Conservation (phyloP, 805 yeast species). For the Ascoidea asiatica region DNA sequence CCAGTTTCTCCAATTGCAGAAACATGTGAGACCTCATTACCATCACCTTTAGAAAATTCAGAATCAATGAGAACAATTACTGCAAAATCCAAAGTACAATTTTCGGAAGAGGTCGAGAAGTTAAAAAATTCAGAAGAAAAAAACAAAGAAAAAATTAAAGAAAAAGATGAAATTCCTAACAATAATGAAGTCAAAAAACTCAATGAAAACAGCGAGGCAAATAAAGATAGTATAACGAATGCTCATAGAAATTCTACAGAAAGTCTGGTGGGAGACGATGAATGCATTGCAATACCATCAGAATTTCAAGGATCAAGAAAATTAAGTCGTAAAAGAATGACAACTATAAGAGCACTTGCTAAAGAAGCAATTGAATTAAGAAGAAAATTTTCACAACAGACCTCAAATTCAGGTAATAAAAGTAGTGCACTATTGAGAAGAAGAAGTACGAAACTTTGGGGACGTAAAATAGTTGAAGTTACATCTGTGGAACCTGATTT, state of each 20-base stretch:
- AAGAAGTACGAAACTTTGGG: conserved; percentile 94
- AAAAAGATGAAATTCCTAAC: too few relatives aligned
- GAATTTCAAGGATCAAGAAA: conserved; percentile 17
- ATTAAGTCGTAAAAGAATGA: conserved; percentile 51
- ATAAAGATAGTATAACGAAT: neutral
- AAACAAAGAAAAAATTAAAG: neutral
- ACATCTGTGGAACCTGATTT: conserved; percentile 60
- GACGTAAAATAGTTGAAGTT: conserved; percentile 82
- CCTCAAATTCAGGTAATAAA: conserved; percentile 8
- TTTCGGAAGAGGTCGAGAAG: too few relatives aligned
- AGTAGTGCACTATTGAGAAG: conserved; percentile 38
- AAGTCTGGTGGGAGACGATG: conserved; percentile 17
- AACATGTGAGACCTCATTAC: neutral
- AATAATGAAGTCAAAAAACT: too few relatives aligned
- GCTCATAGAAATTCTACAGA: conserved; percentile 2
- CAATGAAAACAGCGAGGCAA: neutral
- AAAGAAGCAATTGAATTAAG: conserved; percentile 71
- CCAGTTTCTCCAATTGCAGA: conserved; percentile 9
- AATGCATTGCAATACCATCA: conserved; percentile 19
- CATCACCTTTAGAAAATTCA: neutral
- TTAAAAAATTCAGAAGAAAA: neutral
- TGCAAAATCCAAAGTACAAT: too few relatives aligned
- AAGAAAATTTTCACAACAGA: conserved; percentile 20
- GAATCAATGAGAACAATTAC: neutral
- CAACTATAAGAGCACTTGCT: conserved; percentile 87